Evolutionary conservation across 1,284 basidiomycete species (phyloP), one percentile per base, ranked within the genome.

Genomic region (Ganoderma lucidum): DNA sequence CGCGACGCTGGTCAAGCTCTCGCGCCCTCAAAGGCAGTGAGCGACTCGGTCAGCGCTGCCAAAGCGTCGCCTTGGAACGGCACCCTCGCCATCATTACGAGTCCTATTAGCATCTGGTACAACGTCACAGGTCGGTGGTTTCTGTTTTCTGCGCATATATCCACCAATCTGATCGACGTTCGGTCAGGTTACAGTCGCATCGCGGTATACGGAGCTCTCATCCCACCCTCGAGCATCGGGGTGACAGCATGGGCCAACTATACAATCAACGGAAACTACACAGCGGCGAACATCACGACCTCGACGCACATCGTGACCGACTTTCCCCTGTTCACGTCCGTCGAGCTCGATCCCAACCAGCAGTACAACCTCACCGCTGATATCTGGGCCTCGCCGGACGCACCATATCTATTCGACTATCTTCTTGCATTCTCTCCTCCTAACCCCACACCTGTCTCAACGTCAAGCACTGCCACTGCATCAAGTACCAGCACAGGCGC

Each of bases 291-390:
- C 62, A n/a, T 63, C 6, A 55, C 66, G 14, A 17, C 51, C 15
- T 35, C 48, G 10, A 12, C 45, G n/a, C 8, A 59, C 14, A 44
- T 67, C 32, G 44, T 67, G 14, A 59, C 66, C 19, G 62, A 63
- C 66, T 67, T 59, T 19, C 66, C 66, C 8, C 44, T 67, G 30
- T 67, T 67, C 62, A 41, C 58, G 17, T 67, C 66, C 17, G 62
- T 42, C 8, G 39, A 35, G 15, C 44, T 67, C 1, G 55, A 67
- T 35, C 53, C 66, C 8, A 30, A 32, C 4, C 4, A 56, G 12
- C 61, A 63, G 41, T 56, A 67, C 42, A 59, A 55, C 42, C 66
- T 67, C 3, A 48, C 60, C 0, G 66, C 58, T 2, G 62, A 67
- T 4, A 44, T 67, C 42, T 32, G 53, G 23, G 66, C 66, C 2